Evolutionary conservation across 345 rosid species (phyloP).

Genomic region (Gossypium australe): DNA sequence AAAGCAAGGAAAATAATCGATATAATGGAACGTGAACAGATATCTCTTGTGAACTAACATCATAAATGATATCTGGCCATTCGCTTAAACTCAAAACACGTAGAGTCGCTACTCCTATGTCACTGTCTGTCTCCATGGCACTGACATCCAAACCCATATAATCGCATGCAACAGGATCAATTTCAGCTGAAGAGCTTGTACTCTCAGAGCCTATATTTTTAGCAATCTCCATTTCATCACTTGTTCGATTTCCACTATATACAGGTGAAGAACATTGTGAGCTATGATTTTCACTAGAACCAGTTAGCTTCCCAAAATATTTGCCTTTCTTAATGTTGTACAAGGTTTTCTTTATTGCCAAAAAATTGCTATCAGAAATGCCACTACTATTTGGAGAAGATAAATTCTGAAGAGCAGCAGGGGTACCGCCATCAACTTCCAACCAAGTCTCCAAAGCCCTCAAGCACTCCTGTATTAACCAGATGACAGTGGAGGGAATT

Average conservation of each 20-base stretch:
- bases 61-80: conserved; percentile 68
- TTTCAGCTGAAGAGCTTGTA: conserved; percentile 26
- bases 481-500: conserved; percentile 55
- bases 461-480: conserved; percentile 68
- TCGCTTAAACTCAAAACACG: conserved; percentile 25
- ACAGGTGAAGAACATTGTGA: conserved; percentile 29
- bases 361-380: conserved; percentile 38
- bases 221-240: conserved; percentile 37
- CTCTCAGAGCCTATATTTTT: conserved; percentile 27
- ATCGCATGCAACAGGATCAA: conserved; percentile 20
- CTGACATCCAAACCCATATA: conserved; percentile 30
- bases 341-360: conserved; percentile 50
- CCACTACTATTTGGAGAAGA: conserved; percentile 34
- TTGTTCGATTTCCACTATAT: conserved; percentile 25
- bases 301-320: conserved; percentile 41
- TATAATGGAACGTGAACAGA: conserved; percentile 86
- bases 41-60: conserved; percentile 77
- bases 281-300: conserved; percentile 44
- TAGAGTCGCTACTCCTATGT: conserved; percentile 31
- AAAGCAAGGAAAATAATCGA: conserved; percentile 68
- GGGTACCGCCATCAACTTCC: conserved; percentile 50
- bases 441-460: conserved; percentile 64
- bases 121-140: conserved; percentile 32
- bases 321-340: conserved; percentile 52
- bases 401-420: conserved; percentile 29